phyloP scores from a whole-genome alignment of 23 red algal genomes.

The Cyanidiococcus yangmingshanensis region DNA sequence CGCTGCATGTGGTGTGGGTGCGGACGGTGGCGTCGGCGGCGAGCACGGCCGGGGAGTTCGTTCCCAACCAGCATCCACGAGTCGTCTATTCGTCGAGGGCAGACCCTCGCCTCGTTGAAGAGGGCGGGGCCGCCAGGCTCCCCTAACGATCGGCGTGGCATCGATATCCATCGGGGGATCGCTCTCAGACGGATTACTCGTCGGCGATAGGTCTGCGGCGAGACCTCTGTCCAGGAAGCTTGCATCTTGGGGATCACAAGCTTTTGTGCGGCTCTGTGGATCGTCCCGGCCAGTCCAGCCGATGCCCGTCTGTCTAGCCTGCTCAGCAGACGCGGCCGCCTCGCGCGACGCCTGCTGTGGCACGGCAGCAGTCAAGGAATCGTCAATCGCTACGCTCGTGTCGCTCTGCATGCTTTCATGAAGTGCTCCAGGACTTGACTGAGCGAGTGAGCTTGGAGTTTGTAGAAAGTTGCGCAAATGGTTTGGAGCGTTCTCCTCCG shows the following conservation, averaged over 20 bases:
- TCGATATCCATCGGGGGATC: no score
- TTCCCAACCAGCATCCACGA: not conserved
- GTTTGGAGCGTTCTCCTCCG: not conserved
- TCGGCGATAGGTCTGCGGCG: no score
- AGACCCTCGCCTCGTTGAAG: not conserved
- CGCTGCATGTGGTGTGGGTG: not conserved
- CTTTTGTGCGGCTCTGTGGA: no score
- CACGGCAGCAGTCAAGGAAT: not conserved
- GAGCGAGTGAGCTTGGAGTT: not conserved
- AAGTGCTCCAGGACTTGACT: not conserved
- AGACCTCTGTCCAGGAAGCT: no score
- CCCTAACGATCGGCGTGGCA: no score
- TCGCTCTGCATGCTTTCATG: not conserved
- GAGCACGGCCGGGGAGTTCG: slow-evolving; percentile 10
- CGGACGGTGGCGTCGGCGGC: slow-evolving; percentile 14
- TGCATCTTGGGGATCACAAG: no score
- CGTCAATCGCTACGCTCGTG: not conserved
- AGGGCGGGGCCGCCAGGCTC: no score
- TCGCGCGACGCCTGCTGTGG: not conserved
- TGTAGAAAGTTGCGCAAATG: not conserved
- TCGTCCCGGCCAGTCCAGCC: no score
- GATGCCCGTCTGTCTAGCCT: no score
- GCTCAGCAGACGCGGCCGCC: no score
- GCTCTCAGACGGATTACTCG: no score
- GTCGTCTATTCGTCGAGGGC: not conserved